Percentiles rank a stretch among this genome's conserved stretches.
These are phyloP conservation scores for Curvularia spicifera DNA, from an alignment of 2,329 filamentous ascomycete genomes.

Conservation along the genomic window DNA sequence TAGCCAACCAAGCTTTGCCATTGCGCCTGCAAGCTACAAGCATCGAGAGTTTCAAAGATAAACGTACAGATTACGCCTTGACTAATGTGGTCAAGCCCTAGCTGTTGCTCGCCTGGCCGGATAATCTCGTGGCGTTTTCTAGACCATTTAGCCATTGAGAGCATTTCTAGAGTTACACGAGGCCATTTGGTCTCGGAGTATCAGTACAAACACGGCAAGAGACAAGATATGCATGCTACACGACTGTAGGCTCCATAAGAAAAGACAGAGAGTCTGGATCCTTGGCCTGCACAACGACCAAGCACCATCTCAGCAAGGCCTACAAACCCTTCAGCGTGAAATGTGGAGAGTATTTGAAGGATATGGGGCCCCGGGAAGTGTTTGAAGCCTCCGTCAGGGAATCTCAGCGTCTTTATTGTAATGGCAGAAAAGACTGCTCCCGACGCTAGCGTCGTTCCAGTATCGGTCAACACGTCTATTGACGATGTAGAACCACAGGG, in stretches of 20 bases:
- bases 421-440: slow-evolving; percentile 22
- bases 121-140: slow-evolving; percentile 1
- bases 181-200: slow-evolving; percentile 20
- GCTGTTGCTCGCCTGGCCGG: slow-evolving; percentile 11
- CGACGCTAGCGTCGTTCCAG: slow-evolving; percentile 13
- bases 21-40: slow-evolving; percentile 8
- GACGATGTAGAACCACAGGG: slow-evolving; percentile 37
- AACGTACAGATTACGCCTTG: background rate
- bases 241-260: background rate
- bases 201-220: slow-evolving; percentile 17
- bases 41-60: slow-evolving; percentile 8
- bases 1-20: slow-evolving; percentile 27
- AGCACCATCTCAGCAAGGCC: background rate
- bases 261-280: slow-evolving; percentile 10
- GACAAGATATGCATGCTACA: slow-evolving; percentile 5
- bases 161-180: slow-evolving; percentile 23
- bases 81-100: slow-evolving; percentile 1
- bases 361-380: too few relatives aligned
- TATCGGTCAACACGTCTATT: slow-evolving; percentile 17
- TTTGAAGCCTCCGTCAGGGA: background rate
- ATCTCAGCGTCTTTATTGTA: background rate
- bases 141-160: slow-evolving; percentile 16
- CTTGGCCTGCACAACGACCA: slow-evolving; percentile 7
- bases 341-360: slow-evolving; percentile 5
- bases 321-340: slow-evolving; percentile 1